Conservation (phyloP, 192 early-diverging fungal genomes). For the Backusella luteola region DNA sequence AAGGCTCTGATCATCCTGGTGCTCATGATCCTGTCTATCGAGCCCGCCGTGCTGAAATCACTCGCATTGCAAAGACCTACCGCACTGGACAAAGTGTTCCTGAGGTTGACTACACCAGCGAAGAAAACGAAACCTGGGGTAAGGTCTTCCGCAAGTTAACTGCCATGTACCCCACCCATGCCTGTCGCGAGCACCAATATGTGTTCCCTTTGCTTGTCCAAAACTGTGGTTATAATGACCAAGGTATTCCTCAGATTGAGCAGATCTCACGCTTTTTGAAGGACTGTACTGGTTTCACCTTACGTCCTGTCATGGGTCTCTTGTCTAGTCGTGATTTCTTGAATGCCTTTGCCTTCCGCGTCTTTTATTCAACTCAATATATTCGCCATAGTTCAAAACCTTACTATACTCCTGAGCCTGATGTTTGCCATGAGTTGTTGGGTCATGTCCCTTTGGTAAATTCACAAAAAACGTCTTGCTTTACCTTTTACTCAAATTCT, state of each 20-base stretch:
- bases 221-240: constrained; percentile 84
- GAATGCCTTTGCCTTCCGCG: constrained; percentile 94
- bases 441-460: constrained; percentile 76
- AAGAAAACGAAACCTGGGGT: constrained; percentile 85
- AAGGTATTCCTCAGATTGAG: constrained; percentile 90
- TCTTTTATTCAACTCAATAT: constrained; percentile 97
- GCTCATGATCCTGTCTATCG: constrained; percentile 86
- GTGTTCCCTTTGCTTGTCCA: constrained; percentile 86
- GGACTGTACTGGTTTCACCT: constrained; percentile 91
- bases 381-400: constrained; percentile 92
- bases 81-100: constrained; percentile 77
- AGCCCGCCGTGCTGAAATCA: constrained; percentile 78
- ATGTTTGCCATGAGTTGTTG: constrained; percentile 94
- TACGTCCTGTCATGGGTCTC: constrained; percentile 93
- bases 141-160: constrained; percentile 74
- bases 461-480: background rate
- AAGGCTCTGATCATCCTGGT: constrained; percentile 90
- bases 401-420: constrained; percentile 92
- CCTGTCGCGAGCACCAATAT: constrained; percentile 90
- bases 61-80: constrained; percentile 79
- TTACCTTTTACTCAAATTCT: background rate
- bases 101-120: constrained; percentile 72
- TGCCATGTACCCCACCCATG: constrained; percentile 76
- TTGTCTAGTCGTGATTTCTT: constrained; percentile 92
- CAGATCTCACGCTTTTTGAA: constrained; percentile 89